phyloP scores from a whole-genome alignment of 169 alveolate genomes.

The Babesia caballi region DNA sequence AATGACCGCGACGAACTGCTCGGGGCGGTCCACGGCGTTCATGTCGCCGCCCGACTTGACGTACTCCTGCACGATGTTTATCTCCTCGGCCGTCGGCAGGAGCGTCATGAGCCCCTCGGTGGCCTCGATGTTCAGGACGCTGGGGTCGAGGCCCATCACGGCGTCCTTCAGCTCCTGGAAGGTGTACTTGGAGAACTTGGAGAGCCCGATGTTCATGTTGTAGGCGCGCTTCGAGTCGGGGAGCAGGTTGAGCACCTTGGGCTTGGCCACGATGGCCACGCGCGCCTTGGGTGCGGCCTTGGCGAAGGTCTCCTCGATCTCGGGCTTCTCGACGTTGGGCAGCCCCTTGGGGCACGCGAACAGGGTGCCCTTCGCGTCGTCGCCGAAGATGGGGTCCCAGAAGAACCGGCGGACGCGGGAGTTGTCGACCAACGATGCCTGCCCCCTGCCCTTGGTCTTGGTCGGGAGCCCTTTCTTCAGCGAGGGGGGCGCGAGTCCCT shows the following conservation, averaged over 20 bases:
- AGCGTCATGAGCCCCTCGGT: conserved; percentile 83
- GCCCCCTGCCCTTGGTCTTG: conserved; percentile 29
- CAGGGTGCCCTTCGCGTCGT: conserved; percentile 83
- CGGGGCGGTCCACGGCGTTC: conserved; percentile 84
- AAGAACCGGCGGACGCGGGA: conserved; percentile 84
- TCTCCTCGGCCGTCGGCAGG: conserved; percentile 85
- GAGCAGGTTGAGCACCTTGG: conserved; percentile 76
- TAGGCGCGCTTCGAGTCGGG: conserved; percentile 89
- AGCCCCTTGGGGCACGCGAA: conserved; percentile 77
- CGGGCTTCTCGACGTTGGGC: conserved; percentile 76
- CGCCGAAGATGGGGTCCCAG: conserved; percentile 88
- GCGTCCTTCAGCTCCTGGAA: conserved; percentile 87
- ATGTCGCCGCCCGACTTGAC: conserved; percentile 83
- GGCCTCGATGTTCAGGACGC: conserved; percentile 78
- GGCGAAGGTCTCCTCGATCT: conserved; percentile 75
- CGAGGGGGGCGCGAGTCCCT: conserved; percentile 63
- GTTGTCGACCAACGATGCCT: conserved; percentile 57
- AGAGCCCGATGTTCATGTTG: conserved; percentile 86
- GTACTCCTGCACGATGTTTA: conserved; percentile 81
- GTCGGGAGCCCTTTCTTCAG: conserved; percentile 28
- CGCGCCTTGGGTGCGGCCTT: conserved; percentile 68
- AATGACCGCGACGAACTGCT: conserved; percentile 86
- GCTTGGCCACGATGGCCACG: conserved; percentile 20
- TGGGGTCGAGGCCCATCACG: conserved; percentile 81
- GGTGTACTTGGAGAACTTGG: conserved; percentile 86